Evolutionary conservation across 108 stramenopile genomes (phyloP), one percentile per base, ranked within the genome.

Genomic region (Epithemia pelagica): DNA sequence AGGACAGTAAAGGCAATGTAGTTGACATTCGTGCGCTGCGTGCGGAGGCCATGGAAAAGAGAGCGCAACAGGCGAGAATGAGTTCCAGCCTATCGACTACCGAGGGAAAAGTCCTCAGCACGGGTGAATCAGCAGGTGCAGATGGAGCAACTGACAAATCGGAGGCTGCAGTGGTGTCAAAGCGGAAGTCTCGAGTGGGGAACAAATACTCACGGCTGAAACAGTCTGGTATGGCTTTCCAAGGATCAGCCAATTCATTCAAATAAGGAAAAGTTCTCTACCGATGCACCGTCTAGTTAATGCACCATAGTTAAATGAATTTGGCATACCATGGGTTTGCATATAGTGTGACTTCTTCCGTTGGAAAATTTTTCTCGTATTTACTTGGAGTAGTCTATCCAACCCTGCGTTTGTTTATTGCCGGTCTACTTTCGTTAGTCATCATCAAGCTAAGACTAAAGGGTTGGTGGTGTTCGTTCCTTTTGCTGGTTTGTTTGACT

Each of bases 131-230:
- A 2, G 66, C n/a, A 28, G 64, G 32, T 25, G 69, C 62, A 25
- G 58, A 66, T 67, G 22, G 1, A 51, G 32, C 30, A 2, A 58
- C 62, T 23, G 56, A 54, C 19, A 53, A 61, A 3, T 70, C 62
- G 0, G 83, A 66, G 7, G 32, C 72, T 0, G 25, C 58, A 22
- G 37, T 78, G 2, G 72, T 73, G 23, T 80, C 85, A 32, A 84
- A 85, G 66, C 87, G 88, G 55, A 92, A 86, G 63, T 82, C 81
- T 62, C 82, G 83, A 7, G 80, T 88, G 0, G 88, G 82, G 10
- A 71, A 71, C 60, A 93, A 93, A 66, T 93, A 68, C 67, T 89
- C 87, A 15, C 86, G 82, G 59, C 66, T 93, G 60, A 88, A 88
- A 62, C 59, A 74, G n/a, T 33, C 66, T 24, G 70, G 69, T 30